Evolutionary conservation across 495 filamentous ascomycete genomes (phyloP), one percentile per base, ranked within the genome.

Genomic region (Xylaria flabelliformis): DNA sequence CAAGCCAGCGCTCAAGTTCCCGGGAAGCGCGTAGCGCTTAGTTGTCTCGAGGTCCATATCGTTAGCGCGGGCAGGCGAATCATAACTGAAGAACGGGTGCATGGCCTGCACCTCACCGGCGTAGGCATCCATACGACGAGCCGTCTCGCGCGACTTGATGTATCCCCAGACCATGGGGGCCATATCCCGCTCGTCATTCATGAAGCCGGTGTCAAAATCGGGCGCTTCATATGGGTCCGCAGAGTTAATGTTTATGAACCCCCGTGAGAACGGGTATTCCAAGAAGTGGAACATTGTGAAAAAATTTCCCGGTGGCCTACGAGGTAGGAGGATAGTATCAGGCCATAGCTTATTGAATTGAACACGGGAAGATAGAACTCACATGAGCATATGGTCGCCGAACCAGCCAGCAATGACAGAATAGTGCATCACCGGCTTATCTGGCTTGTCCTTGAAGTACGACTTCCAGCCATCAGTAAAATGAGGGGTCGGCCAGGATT

Each of bases 271-370:
- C 15, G 92, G 92, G 74, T 94, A 94, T 82, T 94, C 91, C 66
- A 94, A 80, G 87, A 94, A 94, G 76, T 94, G 91, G 85, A 94
- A 94, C 92, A 94, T 94, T 71, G 88, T 91, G 84, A 94, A 94
- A 85, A 94, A 94, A 71, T 94, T 93, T 56, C 92, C 92, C 4
- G 90, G 87, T 0, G 91, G 91, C 79, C 80, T 84, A 41, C 5
- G 19, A 7, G 39, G 36, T 32, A 24, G 50, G 17, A 13, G 8
- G 42, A 55, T 2, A 74, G 29, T 26, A 61, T 70, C n/a, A 69
- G n/a, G 29, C 44, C 50, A 46, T 41, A 53, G 2, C 10, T 17
- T 39, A 3, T 17, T 10, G 2, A 3, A 29, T 15, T 19, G 26
- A 7, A 19, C 1, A 19, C 3, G 53, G 1, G 46, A 41, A 69